Conservation (phyloP, 169 alveolate species). For the Eimeria maxima region DNA sequence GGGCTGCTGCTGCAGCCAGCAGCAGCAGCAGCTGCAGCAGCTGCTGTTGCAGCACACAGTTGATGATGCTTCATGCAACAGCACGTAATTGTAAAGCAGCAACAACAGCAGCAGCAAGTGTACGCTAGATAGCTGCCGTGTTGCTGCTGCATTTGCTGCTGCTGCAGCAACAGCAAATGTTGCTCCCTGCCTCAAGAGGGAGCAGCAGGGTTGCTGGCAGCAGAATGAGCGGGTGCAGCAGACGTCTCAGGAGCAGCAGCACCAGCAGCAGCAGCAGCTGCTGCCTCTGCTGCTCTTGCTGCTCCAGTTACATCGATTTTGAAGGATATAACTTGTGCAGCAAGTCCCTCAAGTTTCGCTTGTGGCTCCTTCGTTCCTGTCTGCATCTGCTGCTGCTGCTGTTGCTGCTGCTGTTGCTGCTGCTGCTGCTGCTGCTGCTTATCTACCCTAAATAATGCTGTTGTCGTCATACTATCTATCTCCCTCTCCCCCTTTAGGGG, state of each 20-base stretch:
- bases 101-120: neutral
- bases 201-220: neutral
- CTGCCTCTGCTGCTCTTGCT: conserved; percentile 17
- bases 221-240: neutral
- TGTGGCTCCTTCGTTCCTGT: conserved; percentile 10
- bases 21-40: conserved; percentile 36
- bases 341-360: conserved; percentile 47
- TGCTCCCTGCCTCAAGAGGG: neutral
- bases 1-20: neutral
- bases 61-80: neutral
- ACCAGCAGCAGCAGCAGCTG: conserved; percentile 6
- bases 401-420: conserved; percentile 24
- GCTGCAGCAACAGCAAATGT: neutral
- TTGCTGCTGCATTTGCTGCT: neutral
- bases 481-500: conserved; percentile 29
- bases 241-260: neutral
- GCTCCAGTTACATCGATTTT: conserved; percentile 13
- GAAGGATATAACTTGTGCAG: conserved; percentile 53
- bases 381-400: conserved; percentile 52
- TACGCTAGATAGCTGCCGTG: neutral
- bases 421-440: conserved; percentile 46
- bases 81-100: neutral
- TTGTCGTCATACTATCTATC: neutral
- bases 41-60: conserved; percentile 1
- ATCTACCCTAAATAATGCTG: conserved; percentile 21